A percentile compares a stretch with the other conserved stretches of the same genome.
Evolutionary conservation across 768 basidiomycete species (phyloP).

Genomic region (Mycena albidolilacea): DNA sequence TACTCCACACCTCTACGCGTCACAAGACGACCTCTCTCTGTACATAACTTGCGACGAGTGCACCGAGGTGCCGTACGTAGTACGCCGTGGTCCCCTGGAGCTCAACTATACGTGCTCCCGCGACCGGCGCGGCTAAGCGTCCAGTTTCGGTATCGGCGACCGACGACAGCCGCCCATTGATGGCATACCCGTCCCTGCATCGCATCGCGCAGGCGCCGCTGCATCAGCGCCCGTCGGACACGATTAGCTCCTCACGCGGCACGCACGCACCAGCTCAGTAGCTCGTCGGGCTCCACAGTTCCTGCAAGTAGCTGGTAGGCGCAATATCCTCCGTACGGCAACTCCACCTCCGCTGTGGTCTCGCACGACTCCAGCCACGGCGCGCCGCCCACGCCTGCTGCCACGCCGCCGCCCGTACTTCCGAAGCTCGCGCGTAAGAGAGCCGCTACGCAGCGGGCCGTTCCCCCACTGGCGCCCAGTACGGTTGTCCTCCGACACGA

Average conservation of each 20-base stretch:
- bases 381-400: not conserved
- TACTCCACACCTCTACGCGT: too few species aligned
- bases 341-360: not conserved
- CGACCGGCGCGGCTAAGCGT: not conserved
- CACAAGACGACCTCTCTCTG: too few species aligned
- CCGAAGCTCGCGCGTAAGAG: not conserved
- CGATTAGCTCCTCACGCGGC: not conserved
- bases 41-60: too few species aligned
- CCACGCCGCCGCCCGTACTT: not conserved
- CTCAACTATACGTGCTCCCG: too few species aligned
- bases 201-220: not conserved
- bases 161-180: not conserved
- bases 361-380: not conserved
- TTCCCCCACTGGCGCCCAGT: not conserved
- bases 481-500: slow-evolving; percentile 18
- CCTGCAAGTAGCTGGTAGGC: too few species aligned
- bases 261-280: not conserved
- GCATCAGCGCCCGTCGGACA: not conserved
- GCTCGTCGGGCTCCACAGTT: not conserved
- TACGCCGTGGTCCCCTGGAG: too few species aligned
- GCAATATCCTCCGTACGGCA: not conserved
- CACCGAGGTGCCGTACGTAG: too few species aligned
- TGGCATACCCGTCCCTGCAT: not conserved
- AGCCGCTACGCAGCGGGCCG: not conserved
- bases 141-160: not conserved